Base-by-base conservation (phyloP, 176 grass and related monocot genomes). In the Triticum dicoccoides region DNA sequence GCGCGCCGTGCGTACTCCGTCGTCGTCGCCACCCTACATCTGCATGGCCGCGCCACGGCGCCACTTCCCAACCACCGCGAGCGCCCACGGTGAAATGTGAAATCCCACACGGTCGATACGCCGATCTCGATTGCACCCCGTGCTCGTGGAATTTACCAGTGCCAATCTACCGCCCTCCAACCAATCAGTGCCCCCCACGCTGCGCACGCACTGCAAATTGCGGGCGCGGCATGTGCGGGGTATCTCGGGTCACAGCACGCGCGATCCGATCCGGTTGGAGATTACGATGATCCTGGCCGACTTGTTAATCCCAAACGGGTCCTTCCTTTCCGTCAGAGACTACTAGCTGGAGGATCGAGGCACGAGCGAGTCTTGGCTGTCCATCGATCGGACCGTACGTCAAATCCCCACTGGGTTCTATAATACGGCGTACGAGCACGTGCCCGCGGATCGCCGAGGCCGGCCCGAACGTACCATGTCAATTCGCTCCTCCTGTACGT, bases 301-400 rank as follows among this genome's bases (percentile, higher is more conserved):
- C 23, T 58, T 38, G 65, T 70, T 71, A 24, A 59, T 59, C 20
- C 54, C 54, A 58, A 58, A 58, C 21, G 18, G 18, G 6, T 2
- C 41, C 0, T 42, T 30, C 29, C 47, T 5, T 51, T 59, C 56
- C 56, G 20, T 59, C 18, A 7, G 0, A 17, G 14, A 15, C 14
- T 45, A 13, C 27, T 27, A 27, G 27, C 27, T 27, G 27, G 29
- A 3, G 1, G 42, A 45, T 45, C 42, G 42, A 45, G 42, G 0
- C 10, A 0, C 11, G 45, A 52, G 49, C 6, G 18, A 6, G 51
- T 5, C 47, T 1, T 20, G 69, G 23, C 23, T 45, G 54, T 0
- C 54, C 39, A 41, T 73, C 70, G 39, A 72, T 68, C 15, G 68
- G 41, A 6, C 78, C n/a, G 25, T 69, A 68, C 77, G 67, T 84